These are phyloP conservation scores for Erodium trifolium DNA, from an alignment of 441 rosid species.

Conservation along the genomic window DNA sequence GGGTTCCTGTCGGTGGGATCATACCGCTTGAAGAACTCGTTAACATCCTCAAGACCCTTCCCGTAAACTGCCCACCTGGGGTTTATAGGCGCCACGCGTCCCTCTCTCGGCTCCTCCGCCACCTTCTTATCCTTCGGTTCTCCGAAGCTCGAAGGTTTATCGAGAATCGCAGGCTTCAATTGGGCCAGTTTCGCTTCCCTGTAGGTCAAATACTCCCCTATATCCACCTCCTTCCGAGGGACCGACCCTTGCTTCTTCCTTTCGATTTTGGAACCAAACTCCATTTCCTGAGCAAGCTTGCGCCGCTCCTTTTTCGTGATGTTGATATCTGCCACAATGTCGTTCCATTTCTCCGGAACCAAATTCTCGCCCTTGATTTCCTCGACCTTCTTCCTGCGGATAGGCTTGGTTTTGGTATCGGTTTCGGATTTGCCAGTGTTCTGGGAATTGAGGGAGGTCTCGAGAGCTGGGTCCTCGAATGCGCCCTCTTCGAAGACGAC, in stretches of 20 bases:
- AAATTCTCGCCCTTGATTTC: slow-evolving; percentile 48
- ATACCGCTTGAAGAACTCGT: slow-evolving; percentile 52
- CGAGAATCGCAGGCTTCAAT: slow-evolving; percentile 55
- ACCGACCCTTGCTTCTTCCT: slow-evolving; percentile 49
- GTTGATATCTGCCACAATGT: slow-evolving; percentile 66
- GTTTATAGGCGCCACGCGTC: slow-evolving; percentile 55
- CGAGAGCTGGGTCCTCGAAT: slow-evolving; percentile 65
- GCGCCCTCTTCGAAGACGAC: slow-evolving; percentile 78
- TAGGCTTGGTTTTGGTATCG: slow-evolving; percentile 6
- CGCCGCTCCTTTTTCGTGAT: slow-evolving; percentile 76
- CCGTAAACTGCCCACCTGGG: slow-evolving; percentile 94
- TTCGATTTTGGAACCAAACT: slow-evolving; percentile 64
- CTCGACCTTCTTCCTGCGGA: slow-evolving; percentile 8
- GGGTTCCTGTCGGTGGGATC: slow-evolving; percentile 44
- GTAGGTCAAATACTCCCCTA: slow-evolving; percentile 50
- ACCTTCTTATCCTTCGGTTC: slow-evolving; percentile 18
- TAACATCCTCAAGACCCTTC: slow-evolving; percentile 67
- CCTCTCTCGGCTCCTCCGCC: slow-evolving; percentile 20
- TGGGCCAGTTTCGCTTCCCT: slow-evolving; percentile 58
- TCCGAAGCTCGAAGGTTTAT: slow-evolving; percentile 35
- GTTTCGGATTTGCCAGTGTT: not conserved
- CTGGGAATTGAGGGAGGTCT: slow-evolving; percentile 15
- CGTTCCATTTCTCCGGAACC: slow-evolving; percentile 81
- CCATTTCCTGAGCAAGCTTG: slow-evolving; percentile 63
- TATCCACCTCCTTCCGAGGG: slow-evolving; percentile 49